These are phyloP conservation scores for Colletotrichum agaves DNA, from an alignment of 2,329 filamentous ascomycete species.

Conservation along the genomic window DNA sequence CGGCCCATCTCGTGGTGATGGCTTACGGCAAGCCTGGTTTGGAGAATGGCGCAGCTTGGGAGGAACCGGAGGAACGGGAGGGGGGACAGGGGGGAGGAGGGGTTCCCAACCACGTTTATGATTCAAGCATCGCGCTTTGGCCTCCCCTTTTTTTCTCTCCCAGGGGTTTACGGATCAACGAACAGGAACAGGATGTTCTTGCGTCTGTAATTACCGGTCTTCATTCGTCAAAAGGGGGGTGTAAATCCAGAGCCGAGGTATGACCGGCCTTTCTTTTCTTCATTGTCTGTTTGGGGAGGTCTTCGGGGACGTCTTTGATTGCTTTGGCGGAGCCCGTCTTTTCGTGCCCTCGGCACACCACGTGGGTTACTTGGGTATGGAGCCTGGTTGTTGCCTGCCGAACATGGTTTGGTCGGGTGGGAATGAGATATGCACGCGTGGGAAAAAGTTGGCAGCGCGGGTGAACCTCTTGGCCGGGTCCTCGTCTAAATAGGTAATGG, in stretches of 20 bases:
- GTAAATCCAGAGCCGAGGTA: neutral
- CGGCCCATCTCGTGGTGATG: conserved; percentile 1
- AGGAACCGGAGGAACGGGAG: too few species aligned
- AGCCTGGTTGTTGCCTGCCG: conserved; percentile 8
- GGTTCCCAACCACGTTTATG: conserved; percentile 12
- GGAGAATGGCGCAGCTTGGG: neutral
- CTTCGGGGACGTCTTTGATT: neutral
- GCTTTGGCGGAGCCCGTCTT: neutral
- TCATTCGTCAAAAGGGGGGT: neutral
- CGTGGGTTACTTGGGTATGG: neutral
- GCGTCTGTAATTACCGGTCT: neutral
- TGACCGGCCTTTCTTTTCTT: too few species aligned
- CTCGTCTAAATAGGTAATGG: neutral
- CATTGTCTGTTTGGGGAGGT: neutral
- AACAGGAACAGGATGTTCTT: neutral
- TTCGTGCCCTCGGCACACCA: neutral
- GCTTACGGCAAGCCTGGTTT: neutral
- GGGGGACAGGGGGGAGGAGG: too few species aligned
- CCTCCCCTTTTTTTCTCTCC: neutral
- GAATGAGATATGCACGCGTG: neutral
- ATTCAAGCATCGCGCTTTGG: conserved; percentile 17
- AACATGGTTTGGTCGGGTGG: neutral
- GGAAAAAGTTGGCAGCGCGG: neutral
- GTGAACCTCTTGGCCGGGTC: neutral
- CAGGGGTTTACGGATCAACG: neutral